phyloP scores from a whole-genome alignment of 768 basidiomycete species.

The Boletus subparvulus region DNA sequence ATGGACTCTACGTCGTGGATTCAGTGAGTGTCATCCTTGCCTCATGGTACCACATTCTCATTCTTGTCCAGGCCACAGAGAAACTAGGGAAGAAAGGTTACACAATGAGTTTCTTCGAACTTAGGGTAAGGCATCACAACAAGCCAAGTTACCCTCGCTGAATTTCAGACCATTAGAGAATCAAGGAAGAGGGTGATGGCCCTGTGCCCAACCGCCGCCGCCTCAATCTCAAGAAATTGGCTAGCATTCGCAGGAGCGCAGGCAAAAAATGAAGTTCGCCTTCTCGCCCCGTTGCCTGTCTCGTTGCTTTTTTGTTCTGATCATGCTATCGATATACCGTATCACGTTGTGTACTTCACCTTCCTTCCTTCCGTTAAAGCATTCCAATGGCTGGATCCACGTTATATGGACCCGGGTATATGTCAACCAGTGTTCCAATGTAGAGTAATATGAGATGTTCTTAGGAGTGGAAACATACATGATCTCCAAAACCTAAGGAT shows the following conservation, averaged over 20 bases:
- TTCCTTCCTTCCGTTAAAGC: background rate
- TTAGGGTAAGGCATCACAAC: conserved; percentile 18
- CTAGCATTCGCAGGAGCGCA: conserved; percentile 8
- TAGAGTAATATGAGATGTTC: conserved; percentile 13
- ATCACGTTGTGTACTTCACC: background rate
- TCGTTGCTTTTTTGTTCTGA: background rate
- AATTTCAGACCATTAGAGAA: conserved; percentile 15
- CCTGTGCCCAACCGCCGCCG: conserved; percentile 23
- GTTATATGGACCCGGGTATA: conserved; percentile 15
- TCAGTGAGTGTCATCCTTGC: conserved; percentile 12
- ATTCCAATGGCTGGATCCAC: background rate
- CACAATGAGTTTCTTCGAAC: conserved; percentile 32
- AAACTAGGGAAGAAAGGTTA: conserved; percentile 19
- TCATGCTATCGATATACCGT: conserved; percentile 9
- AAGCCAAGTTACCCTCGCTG: background rate
- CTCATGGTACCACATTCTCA: conserved; percentile 1
- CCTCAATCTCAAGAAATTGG: conserved; percentile 11
- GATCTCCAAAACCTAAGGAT: conserved; percentile 6
- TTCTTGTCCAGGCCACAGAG: conserved; percentile 15
- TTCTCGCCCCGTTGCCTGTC: background rate
- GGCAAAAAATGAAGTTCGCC: background rate
- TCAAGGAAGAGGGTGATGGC: conserved; percentile 20
- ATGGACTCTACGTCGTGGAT: conserved; percentile 32
- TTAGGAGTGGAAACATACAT: conserved; percentile 6
- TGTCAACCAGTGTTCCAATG: conserved; percentile 11